Conservation (phyloP, 2,329 filamentous ascomycete genomes). For the Aaosphaeria arxii region DNA sequence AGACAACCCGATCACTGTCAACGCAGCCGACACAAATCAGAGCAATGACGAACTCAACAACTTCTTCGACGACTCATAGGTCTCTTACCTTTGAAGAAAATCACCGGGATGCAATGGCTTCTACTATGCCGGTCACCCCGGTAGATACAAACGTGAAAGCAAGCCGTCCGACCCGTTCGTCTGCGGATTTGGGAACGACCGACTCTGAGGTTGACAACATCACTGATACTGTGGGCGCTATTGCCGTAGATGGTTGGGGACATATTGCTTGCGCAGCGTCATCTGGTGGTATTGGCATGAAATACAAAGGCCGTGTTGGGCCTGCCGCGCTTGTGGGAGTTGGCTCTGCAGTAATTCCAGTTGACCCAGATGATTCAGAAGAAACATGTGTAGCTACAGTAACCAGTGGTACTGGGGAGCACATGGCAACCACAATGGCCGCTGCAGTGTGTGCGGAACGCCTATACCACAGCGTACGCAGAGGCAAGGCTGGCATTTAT, state of each 20-base stretch:
- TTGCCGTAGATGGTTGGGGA: conserved; percentile 82
- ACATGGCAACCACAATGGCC: conserved; percentile 95
- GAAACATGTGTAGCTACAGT: conserved; percentile 74
- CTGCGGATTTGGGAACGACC: conserved; percentile 4
- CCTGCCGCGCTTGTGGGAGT: conserved; percentile 91
- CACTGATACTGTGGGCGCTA: conserved; percentile 93
- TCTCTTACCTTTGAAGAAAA: conserved; percentile 3
- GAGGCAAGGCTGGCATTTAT: conserved; percentile 58
- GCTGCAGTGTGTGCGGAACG: conserved; percentile 83
- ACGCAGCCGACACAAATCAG: conserved; percentile 20
- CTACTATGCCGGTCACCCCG: conserved; percentile 12
- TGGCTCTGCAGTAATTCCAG: conserved; percentile 84
- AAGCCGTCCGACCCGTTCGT: neutral
- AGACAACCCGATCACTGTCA: conserved; percentile 17
- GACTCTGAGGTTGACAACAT: conserved; percentile 57
- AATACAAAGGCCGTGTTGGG: conserved; percentile 85
- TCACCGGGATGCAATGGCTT: conserved; percentile 3
- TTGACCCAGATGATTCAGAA: conserved; percentile 66
- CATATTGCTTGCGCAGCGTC: conserved; percentile 93
- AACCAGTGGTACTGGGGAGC: conserved; percentile 92
- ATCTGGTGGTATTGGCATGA: conserved; percentile 98
- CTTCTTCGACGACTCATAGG: conserved; percentile 4
- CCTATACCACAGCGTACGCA: conserved; percentile 69
- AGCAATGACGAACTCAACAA: conserved; percentile 17
- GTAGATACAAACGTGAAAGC: conserved; percentile 11